Conservation (phyloP, 768 basidiomycete species). For the Ramaria sp. region DNA sequence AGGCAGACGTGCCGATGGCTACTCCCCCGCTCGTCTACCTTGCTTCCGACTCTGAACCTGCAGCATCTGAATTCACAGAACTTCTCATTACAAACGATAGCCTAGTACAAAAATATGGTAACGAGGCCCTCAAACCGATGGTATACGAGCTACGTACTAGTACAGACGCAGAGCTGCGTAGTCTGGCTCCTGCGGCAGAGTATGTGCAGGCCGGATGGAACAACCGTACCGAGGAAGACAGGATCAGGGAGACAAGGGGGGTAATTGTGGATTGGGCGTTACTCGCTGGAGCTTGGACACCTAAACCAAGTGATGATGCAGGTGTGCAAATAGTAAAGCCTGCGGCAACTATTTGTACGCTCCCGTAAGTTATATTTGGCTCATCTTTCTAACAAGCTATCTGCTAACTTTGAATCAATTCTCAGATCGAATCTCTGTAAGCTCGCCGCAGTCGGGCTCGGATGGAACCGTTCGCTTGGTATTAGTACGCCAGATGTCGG, state of each 20-base stretch:
- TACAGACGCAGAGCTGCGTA: constrained; percentile 28
- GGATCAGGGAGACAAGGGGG: constrained; percentile 45
- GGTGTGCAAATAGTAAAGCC: constrained; percentile 28
- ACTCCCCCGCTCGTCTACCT: constrained; percentile 35
- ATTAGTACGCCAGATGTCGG: constrained; percentile 30
- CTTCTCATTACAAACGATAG: constrained; percentile 21
- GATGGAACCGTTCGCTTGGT: constrained; percentile 56
- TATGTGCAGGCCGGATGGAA: constrained; percentile 48
- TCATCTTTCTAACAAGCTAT: constrained; percentile 3
- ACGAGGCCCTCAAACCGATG: constrained; percentile 10
- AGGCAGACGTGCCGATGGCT: constrained; percentile 15
- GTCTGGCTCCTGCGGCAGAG: constrained; percentile 37
- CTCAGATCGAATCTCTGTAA: constrained; percentile 51
- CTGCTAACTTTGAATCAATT: not conserved
- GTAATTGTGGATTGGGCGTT: constrained; percentile 62
- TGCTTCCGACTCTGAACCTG: constrained; percentile 48
- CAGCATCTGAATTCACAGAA: constrained; percentile 30
- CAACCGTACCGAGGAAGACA: constrained; percentile 25
- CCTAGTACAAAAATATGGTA: not conserved
- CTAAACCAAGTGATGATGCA: constrained; percentile 10
- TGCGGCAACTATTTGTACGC: constrained; percentile 42
- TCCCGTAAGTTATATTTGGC: constrained; percentile 31
- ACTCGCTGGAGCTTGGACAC: constrained; percentile 47
- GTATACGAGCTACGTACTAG: constrained; percentile 39
- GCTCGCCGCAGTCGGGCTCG: constrained; percentile 46